These are phyloP conservation scores for Hyaloscypha variabilis DNA, from an alignment of 495 filamentous ascomycete genomes.

Conservation along the genomic window DNA sequence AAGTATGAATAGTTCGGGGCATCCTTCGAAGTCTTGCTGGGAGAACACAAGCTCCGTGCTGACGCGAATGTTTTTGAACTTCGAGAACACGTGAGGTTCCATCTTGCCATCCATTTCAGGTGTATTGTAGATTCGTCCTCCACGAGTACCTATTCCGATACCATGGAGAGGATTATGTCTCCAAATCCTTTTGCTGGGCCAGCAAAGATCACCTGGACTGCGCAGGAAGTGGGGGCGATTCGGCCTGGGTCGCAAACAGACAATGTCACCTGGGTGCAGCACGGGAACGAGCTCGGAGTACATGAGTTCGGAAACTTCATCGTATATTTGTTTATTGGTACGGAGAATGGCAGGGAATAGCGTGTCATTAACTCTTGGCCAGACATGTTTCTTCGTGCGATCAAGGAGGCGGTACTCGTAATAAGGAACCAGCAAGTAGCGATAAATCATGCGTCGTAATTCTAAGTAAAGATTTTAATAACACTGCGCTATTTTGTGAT, in stretches of 20 bases:
- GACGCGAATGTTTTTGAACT: background rate
- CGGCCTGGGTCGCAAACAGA: background rate
- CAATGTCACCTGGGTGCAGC: background rate
- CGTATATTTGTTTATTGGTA: background rate
- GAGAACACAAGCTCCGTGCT: background rate
- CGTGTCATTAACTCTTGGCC: too few relatives aligned
- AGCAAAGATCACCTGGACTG: background rate
- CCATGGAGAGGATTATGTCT: background rate
- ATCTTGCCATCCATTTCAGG: background rate
- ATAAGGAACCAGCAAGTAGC: background rate
- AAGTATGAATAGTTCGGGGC: background rate
- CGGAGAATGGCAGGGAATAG: background rate
- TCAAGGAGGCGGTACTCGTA: too few relatives aligned
- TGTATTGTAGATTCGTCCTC: background rate
- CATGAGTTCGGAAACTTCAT: background rate
- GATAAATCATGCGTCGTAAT: background rate
- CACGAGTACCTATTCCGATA: background rate
- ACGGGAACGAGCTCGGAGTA: background rate
- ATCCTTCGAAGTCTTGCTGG: background rate
- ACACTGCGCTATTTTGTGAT: background rate
- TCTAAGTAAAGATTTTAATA: background rate
- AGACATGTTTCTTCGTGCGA: too few relatives aligned
- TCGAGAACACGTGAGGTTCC: background rate
- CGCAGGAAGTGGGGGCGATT: too few relatives aligned
- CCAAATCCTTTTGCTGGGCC: background rate